phyloP scores from a whole-genome alignment of 257 asterid genomes.

The Petrea volubilis region DNA sequence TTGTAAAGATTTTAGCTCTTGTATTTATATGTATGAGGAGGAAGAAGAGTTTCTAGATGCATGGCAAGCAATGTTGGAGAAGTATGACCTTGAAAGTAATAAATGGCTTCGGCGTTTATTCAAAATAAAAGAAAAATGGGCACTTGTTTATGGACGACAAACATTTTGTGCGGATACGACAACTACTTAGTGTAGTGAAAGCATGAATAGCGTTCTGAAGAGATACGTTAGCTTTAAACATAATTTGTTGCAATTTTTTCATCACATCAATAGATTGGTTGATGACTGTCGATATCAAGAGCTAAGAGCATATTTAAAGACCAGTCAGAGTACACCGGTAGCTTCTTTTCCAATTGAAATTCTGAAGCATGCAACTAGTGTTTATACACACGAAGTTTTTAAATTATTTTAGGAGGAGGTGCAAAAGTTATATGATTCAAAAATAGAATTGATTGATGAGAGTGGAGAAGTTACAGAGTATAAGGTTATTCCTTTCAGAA shows the following conservation, averaged over 20 bases:
- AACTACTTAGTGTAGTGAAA: too few relatives aligned
- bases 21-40: slow-evolving; percentile 1
- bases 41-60: too few relatives aligned
- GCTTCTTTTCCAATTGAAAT: background rate
- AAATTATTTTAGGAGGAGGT: background rate
- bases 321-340: background rate
- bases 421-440: background rate
- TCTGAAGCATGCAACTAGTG: slow-evolving; percentile 6
- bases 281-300: background rate
- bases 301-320: background rate
- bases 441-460: background rate
- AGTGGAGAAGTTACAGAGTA: background rate
- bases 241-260: too few relatives aligned
- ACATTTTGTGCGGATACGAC: background rate
- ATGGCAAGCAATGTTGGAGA: background rate
- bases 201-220: too few relatives aligned
- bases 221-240: too few relatives aligned
- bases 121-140: slow-evolving; percentile 1
- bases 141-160: too few relatives aligned
- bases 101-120: background rate
- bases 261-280: background rate
- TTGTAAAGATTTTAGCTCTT: background rate
- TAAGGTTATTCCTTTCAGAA: background rate
- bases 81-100: background rate
- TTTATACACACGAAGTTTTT: too few relatives aligned